A percentile compares a stretch with the other conserved stretches of the same genome.
Evolutionary conservation across 495 filamentous ascomycete species (phyloP).

Genomic region (Symbiotaphrina buchneri): DNA sequence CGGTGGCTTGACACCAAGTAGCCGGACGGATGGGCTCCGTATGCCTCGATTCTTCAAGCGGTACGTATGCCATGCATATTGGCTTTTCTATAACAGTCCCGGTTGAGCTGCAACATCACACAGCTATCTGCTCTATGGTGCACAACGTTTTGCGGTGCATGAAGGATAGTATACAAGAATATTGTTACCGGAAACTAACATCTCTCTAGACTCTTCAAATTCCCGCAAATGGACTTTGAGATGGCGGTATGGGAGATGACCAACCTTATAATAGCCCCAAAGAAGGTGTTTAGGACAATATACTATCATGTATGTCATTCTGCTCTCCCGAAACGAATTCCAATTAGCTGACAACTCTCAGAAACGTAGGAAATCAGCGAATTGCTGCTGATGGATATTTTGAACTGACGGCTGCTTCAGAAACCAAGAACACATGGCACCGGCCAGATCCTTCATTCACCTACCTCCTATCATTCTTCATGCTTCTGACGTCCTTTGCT

Average conservation of each 20-base stretch:
- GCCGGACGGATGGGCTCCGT: constrained; percentile 25
- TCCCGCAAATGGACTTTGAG: constrained; percentile 48
- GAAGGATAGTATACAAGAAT: not conserved
- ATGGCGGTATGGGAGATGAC: constrained; percentile 72
- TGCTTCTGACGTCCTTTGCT: constrained; percentile 46
- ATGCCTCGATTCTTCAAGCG: constrained; percentile 24
- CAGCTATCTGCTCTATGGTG: not conserved
- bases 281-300: constrained; percentile 56
- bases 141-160: not conserved
- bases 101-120: too few relatives aligned
- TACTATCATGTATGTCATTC: constrained; percentile 44
- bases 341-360: constrained; percentile 9
- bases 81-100: too few relatives aligned
- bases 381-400: not conserved
- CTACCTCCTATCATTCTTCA: constrained; percentile 54
- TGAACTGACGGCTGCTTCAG: constrained; percentile 12
- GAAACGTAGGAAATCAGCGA: constrained; percentile 31
- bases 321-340: not conserved
- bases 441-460: constrained; percentile 57
- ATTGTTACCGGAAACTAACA: constrained; percentile 1
- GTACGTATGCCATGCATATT: too few relatives aligned
- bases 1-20: constrained; percentile 21
- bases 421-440: constrained; percentile 62
- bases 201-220: constrained; percentile 30
- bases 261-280: constrained; percentile 45